phyloP scores from a whole-genome alignment of 495 filamentous ascomycete genomes.

The Annulohypoxylon maeteangense region DNA sequence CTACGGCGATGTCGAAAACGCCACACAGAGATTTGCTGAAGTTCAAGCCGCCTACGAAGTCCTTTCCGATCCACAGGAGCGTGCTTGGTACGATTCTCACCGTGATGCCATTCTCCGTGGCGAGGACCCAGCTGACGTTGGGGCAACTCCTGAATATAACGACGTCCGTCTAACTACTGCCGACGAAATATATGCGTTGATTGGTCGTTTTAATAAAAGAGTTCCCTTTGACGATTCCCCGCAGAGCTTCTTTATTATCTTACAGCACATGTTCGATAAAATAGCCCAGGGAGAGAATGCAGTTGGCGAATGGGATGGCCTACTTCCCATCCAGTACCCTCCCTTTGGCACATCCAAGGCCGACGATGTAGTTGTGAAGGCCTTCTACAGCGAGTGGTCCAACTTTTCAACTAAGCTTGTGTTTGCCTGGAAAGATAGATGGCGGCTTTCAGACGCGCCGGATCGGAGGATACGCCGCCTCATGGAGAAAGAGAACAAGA shows the following conservation, averaged over 20 bases:
- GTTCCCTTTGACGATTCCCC: slow-evolving; percentile 80
- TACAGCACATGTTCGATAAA: slow-evolving; percentile 77
- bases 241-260: slow-evolving; percentile 81
- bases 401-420: slow-evolving; percentile 84
- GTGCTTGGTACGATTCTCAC: slow-evolving; percentile 97
- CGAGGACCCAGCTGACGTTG: slow-evolving; percentile 59
- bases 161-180: slow-evolving; percentile 78
- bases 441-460: slow-evolving; percentile 83
- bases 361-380: slow-evolving; percentile 72
- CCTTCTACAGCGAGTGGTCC: slow-evolving; percentile 85
- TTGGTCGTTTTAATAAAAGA: slow-evolving; percentile 78
- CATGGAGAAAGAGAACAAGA: slow-evolving; percentile 96
- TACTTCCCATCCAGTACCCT: slow-evolving; percentile 70
- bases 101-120: slow-evolving; percentile 81
- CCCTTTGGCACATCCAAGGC: slow-evolving; percentile 78
- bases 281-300: slow-evolving; percentile 83
- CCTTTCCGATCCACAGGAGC: slow-evolving; percentile 92
- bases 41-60: slow-evolving; percentile 94
- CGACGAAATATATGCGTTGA: slow-evolving; percentile 76
- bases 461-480: slow-evolving; percentile 83
- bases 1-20: slow-evolving; percentile 81
- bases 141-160: slow-evolving; percentile 63
- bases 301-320: slow-evolving; percentile 74
- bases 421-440: slow-evolving; percentile 89
- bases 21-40: slow-evolving; percentile 88